Evolutionary conservation across 2,329 filamentous ascomycete species (phyloP).

Genomic region (Alternaria rosae): DNA sequence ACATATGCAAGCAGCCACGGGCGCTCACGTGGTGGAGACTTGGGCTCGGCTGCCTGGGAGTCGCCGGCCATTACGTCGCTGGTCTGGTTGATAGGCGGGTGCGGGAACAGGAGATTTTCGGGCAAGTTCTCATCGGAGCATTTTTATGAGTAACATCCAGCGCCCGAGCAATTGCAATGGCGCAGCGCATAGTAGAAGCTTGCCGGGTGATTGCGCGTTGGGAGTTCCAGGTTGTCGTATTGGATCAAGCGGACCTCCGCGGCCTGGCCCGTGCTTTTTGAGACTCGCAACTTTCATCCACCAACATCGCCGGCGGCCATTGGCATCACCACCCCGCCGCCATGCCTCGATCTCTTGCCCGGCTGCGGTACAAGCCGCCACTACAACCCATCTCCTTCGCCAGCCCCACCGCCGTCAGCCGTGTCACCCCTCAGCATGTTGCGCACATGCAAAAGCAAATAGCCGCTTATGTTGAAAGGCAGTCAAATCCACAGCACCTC

Average conservation of each 20-base stretch:
- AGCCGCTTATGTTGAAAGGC: slow-evolving; percentile 31
- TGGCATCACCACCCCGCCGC: slow-evolving; percentile 21
- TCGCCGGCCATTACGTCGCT: slow-evolving; percentile 35
- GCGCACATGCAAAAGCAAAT: slow-evolving; percentile 11
- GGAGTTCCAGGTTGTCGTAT: slow-evolving; percentile 21
- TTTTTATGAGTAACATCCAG: not conserved
- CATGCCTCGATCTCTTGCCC: slow-evolving; percentile 43
- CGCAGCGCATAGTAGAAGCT: slow-evolving; percentile 22
- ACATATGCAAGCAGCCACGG: slow-evolving; percentile 51
- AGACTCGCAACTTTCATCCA: slow-evolving; percentile 20
- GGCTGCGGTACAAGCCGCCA: slow-evolving; percentile 34
- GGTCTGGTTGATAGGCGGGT: not conserved
- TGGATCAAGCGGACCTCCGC: slow-evolving; percentile 26
- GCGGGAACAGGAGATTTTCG: not conserved
- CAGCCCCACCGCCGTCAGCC: slow-evolving; percentile 10
- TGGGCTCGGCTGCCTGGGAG: slow-evolving; percentile 16
- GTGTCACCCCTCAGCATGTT: slow-evolving; percentile 5
- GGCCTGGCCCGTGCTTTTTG: slow-evolving; percentile 13
- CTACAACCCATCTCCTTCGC: slow-evolving; percentile 26
- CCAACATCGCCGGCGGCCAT: not conserved
- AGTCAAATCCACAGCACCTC: slow-evolving; percentile 36
- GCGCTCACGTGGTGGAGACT: slow-evolving; percentile 40
- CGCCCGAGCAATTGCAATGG: slow-evolving; percentile 8
- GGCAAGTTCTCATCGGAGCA: slow-evolving; percentile 11
- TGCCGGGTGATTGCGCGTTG: slow-evolving; percentile 10